Evolutionary conservation across 352 stramenopile genomes (phyloP).

Genomic region (Pythium pyrilobum): DNA sequence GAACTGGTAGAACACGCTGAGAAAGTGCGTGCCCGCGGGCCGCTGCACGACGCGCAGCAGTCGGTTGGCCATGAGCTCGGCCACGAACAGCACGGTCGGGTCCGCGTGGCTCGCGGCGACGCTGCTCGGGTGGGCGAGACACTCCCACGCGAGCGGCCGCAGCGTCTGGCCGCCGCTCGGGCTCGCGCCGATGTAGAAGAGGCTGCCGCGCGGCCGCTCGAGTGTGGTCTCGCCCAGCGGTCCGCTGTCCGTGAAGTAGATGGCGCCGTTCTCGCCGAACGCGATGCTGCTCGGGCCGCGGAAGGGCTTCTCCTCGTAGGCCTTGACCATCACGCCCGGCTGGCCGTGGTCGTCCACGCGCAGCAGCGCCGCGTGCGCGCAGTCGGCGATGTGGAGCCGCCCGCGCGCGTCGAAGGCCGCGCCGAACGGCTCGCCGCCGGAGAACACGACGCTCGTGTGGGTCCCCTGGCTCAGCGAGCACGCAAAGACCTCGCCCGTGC

Average conservation of each 20-base stretch:
- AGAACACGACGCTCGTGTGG: conserved; percentile 55
- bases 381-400: conserved; percentile 65
- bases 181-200: conserved; percentile 68
- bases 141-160: conserved; percentile 59
- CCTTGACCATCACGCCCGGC: conserved; percentile 69
- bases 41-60: conserved; percentile 62
- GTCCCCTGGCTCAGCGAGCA: conserved; percentile 21
- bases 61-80: conserved; percentile 81
- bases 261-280: conserved; percentile 44
- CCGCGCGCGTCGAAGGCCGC: conserved; percentile 59
- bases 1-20: conserved; percentile 84
- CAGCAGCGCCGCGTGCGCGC: conserved; percentile 63
- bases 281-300: conserved; percentile 62
- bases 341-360: conserved; percentile 55
- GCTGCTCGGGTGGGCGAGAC: conserved; percentile 79
- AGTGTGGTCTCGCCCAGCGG: conserved; percentile 82
- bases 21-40: conserved; percentile 61
- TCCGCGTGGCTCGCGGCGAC: conserved; percentile 33
- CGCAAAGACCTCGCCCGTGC: conserved; percentile 60
- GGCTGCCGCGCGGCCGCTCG: conserved; percentile 66
- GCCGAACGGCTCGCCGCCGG: conserved; percentile 61
- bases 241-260: conserved; percentile 86
- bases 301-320: conserved; percentile 79
- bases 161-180: conserved; percentile 69
- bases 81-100: conserved; percentile 50